These are phyloP conservation scores for Viridothelium virens DNA, from an alignment of 495 filamentous ascomycete genomes.

Conservation along the genomic window DNA sequence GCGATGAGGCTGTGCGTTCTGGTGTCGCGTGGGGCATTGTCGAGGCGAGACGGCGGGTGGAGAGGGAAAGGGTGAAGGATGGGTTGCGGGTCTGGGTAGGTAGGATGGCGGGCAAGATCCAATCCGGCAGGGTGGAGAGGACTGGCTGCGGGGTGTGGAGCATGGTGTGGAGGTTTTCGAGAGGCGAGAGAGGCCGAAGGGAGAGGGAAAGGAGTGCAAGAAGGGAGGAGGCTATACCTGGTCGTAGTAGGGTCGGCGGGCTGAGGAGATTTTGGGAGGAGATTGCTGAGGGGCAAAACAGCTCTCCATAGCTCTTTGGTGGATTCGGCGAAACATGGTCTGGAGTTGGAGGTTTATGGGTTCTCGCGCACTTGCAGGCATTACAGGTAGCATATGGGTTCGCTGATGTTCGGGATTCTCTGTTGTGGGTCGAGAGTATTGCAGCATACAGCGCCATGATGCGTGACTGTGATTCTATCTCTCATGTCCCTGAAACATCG, in stretches of 20 bases:
- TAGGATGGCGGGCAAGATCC: slow-evolving; percentile 23
- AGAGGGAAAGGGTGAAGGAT: slow-evolving; percentile 26
- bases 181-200: slow-evolving; percentile 18
- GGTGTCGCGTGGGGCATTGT: slow-evolving; percentile 24
- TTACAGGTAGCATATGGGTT: not conserved
- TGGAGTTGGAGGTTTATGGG: not conserved
- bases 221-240: slow-evolving; percentile 43
- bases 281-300: slow-evolving; percentile 26
- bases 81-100: slow-evolving; percentile 26
- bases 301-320: not conserved
- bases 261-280: slow-evolving; percentile 48
- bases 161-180: slow-evolving; percentile 26
- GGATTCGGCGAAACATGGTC: not conserved
- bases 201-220: slow-evolving; percentile 37
- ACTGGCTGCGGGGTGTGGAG: slow-evolving; percentile 25
- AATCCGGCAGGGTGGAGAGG: slow-evolving; percentile 20
- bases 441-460: too few relatives aligned
- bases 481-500: too few relatives aligned
- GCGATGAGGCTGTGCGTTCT: slow-evolving; percentile 21
- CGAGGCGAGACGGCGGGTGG: slow-evolving; percentile 24
- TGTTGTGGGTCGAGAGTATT: too few relatives aligned
- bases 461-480: too few relatives aligned
- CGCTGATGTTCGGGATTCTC: not conserved
- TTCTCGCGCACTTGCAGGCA: not conserved
- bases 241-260: slow-evolving; percentile 43